Percentiles rank a stretch among this genome's conserved stretches.
phyloP scores from a whole-genome alignment of 306 rosid species.

The Cucumis hystrix region DNA sequence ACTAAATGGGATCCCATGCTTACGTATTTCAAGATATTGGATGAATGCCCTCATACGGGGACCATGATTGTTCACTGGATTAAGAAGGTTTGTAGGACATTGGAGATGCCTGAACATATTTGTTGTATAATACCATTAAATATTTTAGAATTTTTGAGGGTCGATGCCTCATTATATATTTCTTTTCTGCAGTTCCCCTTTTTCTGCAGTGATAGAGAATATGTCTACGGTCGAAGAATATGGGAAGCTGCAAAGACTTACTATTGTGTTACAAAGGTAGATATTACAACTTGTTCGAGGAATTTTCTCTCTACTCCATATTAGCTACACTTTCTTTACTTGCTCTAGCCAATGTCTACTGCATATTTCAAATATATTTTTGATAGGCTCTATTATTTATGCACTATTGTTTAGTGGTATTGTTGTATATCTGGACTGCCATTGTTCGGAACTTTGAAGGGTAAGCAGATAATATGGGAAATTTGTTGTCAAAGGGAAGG shows the following conservation, averaged over 20 bases:
- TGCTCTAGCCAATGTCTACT: neutral
- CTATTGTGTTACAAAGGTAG: slow-evolving; percentile 93
- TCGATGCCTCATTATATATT: slow-evolving; percentile 13
- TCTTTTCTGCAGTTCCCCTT: slow-evolving; percentile 70
- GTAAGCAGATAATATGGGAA: neutral
- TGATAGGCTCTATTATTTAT: neutral
- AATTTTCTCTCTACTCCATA: neutral
- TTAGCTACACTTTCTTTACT: neutral
- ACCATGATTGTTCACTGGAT: slow-evolving; percentile 81
- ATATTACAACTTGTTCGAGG: neutral
- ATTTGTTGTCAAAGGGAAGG: neutral
- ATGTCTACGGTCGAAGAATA: slow-evolving; percentile 86
- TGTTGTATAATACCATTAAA: neutral
- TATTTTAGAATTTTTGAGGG: slow-evolving; percentile 9
- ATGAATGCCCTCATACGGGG: slow-evolving; percentile 72
- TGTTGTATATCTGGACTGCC: neutral
- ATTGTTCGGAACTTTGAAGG: neutral
- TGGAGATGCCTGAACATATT: neutral
- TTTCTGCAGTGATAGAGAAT: slow-evolving; percentile 98
- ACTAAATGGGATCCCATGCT: slow-evolving; percentile 97
- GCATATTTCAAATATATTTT: neutral
- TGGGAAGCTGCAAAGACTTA: slow-evolving; percentile 88
- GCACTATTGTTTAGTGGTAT: neutral
- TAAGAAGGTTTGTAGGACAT: slow-evolving; percentile 60
- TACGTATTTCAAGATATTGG: slow-evolving; percentile 51